A percentile compares a stretch with the other conserved stretches of the same genome.
Evolutionary conservation across 148 eudicot species (phyloP).

Genomic region (Diospyros lotus): DNA sequence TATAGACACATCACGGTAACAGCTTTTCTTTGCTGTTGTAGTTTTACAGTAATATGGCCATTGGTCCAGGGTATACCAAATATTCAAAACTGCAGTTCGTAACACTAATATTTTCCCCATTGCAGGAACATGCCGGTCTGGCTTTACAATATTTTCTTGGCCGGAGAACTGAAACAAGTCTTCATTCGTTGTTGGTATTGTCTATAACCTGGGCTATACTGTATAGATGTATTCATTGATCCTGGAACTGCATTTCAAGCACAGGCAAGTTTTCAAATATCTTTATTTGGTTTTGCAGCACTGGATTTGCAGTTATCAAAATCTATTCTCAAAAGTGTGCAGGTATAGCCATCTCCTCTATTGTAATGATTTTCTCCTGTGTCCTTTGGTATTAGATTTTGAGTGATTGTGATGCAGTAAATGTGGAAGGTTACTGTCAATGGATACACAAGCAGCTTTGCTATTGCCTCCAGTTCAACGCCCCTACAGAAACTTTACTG

Average conservation of each 20-base stretch:
- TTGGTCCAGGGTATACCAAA: not conserved
- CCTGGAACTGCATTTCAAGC: not conserved
- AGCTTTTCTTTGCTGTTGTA: not conserved
- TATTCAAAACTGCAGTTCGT: not conserved
- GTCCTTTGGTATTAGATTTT: not conserved
- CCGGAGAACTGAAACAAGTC: conserved; percentile 49
- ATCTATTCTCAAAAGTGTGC: conserved; percentile 67
- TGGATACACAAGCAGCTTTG: conserved; percentile 69
- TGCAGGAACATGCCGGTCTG: conserved; percentile 79
- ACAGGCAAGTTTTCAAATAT: not conserved
- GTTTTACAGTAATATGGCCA: not conserved
- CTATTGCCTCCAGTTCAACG: conserved; percentile 80
- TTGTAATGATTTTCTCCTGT: not conserved
- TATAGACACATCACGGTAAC: conserved; percentile 75
- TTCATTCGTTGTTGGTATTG: conserved; percentile 62
- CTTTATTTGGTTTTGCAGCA: conserved; percentile 38
- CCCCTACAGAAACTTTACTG: conserved; percentile 47
- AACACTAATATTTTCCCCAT: not conserved
- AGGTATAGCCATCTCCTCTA: conserved; percentile 33
- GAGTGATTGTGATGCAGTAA: conserved; percentile 47
- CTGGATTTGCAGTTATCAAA: conserved; percentile 75
- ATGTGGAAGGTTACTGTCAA: conserved; percentile 64
- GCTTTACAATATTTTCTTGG: conserved; percentile 79
- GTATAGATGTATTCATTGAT: not conserved
- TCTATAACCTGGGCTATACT: not conserved